Percentiles rank a stretch among this genome's conserved stretches.
Evolutionary conservation across 306 rosid species (phyloP).

Genomic region (Cucurbita moschata): DNA sequence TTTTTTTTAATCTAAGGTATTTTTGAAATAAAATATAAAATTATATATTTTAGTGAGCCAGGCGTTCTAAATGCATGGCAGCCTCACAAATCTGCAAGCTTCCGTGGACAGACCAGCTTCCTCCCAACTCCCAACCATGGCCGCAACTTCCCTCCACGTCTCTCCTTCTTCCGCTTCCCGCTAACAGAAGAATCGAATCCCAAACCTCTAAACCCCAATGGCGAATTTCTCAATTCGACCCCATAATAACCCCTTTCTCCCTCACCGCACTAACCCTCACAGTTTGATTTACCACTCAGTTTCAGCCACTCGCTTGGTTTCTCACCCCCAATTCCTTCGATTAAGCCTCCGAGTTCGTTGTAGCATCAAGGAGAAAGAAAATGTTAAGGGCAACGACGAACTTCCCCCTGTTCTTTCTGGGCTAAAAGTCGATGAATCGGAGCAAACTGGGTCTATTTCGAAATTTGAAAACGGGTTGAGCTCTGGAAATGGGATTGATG

Average conservation of each 20-base stretch:
- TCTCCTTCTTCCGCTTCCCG: not conserved
- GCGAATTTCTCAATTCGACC: constrained; percentile 32
- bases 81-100: not conserved
- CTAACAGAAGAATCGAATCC: not conserved
- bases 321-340: constrained; percentile 14
- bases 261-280: not conserved
- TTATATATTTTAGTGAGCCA: not conserved
- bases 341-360: constrained; percentile 21
- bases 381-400: constrained; percentile 17
- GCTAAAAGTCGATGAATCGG: constrained; percentile 20
- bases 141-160: not conserved
- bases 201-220: constrained; percentile 22
- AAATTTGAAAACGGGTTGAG: constrained; percentile 16
- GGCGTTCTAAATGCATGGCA: not conserved
- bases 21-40: too few species aligned
- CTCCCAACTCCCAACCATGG: not conserved
- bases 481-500: constrained; percentile 15
- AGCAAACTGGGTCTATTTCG: constrained; percentile 10
- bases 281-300: constrained; percentile 8
- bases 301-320: constrained; percentile 21
- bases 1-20: too few species aligned
- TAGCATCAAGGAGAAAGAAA: constrained; percentile 28
- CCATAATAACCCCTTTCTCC: constrained; percentile 19
- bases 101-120: not conserved
- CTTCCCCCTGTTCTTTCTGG: constrained; percentile 25